Conservation (phyloP, 2,329 filamentous ascomycete species). For the Cercospora brassicicola region DNA sequence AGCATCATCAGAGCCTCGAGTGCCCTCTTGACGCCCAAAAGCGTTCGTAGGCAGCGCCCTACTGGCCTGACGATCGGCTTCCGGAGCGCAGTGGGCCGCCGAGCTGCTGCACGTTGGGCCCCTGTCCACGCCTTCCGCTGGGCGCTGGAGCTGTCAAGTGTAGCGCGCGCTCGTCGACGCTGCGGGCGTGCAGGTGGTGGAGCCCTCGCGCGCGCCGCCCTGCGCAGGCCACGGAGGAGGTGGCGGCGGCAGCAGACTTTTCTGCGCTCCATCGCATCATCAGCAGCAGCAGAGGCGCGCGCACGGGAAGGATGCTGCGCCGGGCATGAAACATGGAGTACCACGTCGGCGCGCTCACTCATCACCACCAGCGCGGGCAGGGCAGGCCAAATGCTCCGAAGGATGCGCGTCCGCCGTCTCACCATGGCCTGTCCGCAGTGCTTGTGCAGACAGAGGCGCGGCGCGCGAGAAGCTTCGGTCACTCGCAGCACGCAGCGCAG, state of each 20-base stretch:
- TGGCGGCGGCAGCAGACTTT: background rate
- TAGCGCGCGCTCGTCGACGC: slow-evolving; percentile 17
- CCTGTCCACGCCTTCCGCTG: slow-evolving; percentile 1
- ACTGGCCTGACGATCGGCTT: slow-evolving; percentile 16
- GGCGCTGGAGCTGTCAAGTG: slow-evolving; percentile 18
- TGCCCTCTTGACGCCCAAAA: slow-evolving; percentile 18
- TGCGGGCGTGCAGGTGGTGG: slow-evolving; percentile 23
- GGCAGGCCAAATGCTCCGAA: slow-evolving; percentile 14
- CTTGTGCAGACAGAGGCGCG: background rate
- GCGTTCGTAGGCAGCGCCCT: background rate
- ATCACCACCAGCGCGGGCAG: slow-evolving; percentile 1
- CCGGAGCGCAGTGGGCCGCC: slow-evolving; percentile 19
- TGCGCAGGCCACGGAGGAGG: background rate
- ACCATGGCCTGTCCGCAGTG: background rate
- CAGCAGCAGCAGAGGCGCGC: background rate
- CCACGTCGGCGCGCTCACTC: slow-evolving; percentile 11
- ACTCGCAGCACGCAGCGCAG: background rate
- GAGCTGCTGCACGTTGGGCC: slow-evolving; percentile 11
- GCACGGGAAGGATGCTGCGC: slow-evolving; percentile 14
- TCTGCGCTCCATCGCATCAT: background rate
- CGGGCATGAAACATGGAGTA: slow-evolving; percentile 22
- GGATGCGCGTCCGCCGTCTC: slow-evolving; percentile 11
- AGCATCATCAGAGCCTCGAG: background rate
- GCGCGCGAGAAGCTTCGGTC: background rate
- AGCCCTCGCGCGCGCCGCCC: background rate